Evolutionary conservation across 2,329 filamentous ascomycete genomes (phyloP).

Genomic region (Sordariomycetes sp.): DNA sequence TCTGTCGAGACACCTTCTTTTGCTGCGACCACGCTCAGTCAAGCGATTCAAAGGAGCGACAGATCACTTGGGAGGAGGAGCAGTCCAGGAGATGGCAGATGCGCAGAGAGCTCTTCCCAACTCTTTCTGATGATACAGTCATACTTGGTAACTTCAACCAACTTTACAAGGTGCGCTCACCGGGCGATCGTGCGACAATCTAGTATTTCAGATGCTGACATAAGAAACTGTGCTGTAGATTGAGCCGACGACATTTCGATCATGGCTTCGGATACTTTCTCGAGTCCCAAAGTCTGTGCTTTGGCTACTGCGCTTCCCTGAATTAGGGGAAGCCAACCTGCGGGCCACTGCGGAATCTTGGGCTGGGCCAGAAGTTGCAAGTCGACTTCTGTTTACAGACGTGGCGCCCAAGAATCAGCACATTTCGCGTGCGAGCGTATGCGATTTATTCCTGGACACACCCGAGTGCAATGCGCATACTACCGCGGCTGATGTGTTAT

Average conservation of each 20-base stretch:
- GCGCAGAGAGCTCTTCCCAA: conserved; percentile 86
- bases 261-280: conserved; percentile 86
- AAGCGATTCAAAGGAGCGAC: conserved; percentile 59
- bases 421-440: conserved; percentile 83
- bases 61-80: conserved; percentile 75
- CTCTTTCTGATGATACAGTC: conserved; percentile 70
- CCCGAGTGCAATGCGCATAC: conserved; percentile 98
- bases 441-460: conserved; percentile 92
- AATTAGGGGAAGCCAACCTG: conserved; percentile 81
- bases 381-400: conserved; percentile 87
- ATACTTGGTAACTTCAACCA: conserved; percentile 99
- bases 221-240: conserved; percentile 51
- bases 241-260: conserved; percentile 91
- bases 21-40: conserved; percentile 96
- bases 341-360: conserved; percentile 70
- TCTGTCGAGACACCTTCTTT: conserved; percentile 91
- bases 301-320: conserved; percentile 95
- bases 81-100: conserved; percentile 78
- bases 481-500: conserved; percentile 90
- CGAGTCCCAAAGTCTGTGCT: conserved; percentile 79
- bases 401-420: conserved; percentile 92
- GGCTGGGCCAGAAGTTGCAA: conserved; percentile 79
- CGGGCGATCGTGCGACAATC: not conserved
- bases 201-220: not conserved
- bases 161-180: conserved; percentile 73